Conservation (phyloP, 1,284 basidiomycete species). For the Waitea zeae region DNA sequence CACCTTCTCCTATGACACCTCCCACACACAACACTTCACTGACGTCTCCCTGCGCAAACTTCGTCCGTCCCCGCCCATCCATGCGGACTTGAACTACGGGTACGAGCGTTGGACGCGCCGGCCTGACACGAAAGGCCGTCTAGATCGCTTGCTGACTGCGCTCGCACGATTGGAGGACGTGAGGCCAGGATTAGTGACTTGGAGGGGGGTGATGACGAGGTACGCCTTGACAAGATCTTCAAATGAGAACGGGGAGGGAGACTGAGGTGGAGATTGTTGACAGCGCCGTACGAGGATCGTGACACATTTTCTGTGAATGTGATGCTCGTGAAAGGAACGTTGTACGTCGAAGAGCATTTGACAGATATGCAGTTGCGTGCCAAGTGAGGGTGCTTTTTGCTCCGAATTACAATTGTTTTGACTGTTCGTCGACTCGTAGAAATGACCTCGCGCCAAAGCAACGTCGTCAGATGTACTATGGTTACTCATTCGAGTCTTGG, state of each 20-base stretch:
- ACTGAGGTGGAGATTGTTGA: slow-evolving; percentile 45
- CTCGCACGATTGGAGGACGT: slow-evolving; percentile 21
- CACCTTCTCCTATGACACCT: slow-evolving; percentile 28
- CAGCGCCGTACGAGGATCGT: slow-evolving; percentile 64
- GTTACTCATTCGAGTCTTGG: slow-evolving; percentile 80
- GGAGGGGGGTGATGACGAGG: slow-evolving; percentile 91
- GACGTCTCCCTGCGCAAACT: slow-evolving; percentile 55
- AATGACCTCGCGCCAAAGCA: slow-evolving; percentile 43
- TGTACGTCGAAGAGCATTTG: slow-evolving; percentile 77
- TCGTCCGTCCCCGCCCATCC: slow-evolving; percentile 42
- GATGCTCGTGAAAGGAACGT: slow-evolving; percentile 56
- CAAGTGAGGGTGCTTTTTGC: slow-evolving; percentile 28
- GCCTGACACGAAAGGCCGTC: slow-evolving; percentile 41
- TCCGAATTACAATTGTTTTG: slow-evolving; percentile 1
- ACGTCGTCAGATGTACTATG: slow-evolving; percentile 48
- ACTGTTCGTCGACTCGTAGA: slow-evolving; percentile 16
- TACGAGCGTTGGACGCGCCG: slow-evolving; percentile 55
- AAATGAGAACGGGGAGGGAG: neutral
- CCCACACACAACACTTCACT: slow-evolving; percentile 37
- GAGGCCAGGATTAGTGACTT: slow-evolving; percentile 47
- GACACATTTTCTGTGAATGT: slow-evolving; percentile 79
- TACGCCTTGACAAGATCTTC: slow-evolving; percentile 18
- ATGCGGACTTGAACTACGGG: slow-evolving; percentile 43
- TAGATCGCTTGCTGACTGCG: slow-evolving; percentile 50
- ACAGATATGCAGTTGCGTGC: slow-evolving; percentile 34